These are phyloP conservation scores for Balakata baccata DNA, from an alignment of 345 rosid genomes.

Conservation along the genomic window DNA sequence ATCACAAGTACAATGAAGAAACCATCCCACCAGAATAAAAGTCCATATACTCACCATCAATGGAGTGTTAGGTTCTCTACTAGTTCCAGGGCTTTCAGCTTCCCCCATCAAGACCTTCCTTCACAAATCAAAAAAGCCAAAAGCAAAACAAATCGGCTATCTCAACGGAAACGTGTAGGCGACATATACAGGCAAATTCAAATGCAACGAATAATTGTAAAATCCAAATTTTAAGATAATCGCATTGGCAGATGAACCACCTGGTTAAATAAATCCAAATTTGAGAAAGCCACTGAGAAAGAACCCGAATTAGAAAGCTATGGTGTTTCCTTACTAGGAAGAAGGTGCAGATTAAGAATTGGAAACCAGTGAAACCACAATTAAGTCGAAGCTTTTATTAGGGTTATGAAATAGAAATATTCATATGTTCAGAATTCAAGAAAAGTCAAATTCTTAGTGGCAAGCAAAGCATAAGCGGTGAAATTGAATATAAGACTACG, in stretches of 20 bases:
- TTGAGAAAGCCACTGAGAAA: background rate
- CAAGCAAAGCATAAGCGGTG: conserved; percentile 4
- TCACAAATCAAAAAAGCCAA: background rate
- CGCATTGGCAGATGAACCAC: background rate
- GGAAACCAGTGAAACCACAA: background rate
- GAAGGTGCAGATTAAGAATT: background rate
- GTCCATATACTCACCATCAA: conserved; percentile 10
- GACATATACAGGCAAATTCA: background rate
- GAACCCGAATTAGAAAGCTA: background rate
- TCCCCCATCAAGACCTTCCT: conserved; percentile 35
- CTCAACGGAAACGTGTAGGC: background rate
- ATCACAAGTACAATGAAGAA: background rate
- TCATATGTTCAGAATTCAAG: background rate
- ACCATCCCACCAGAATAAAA: background rate
- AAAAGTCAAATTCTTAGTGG: no score
- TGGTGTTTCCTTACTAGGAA: background rate
- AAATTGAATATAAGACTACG: background rate
- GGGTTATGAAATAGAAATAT: background rate
- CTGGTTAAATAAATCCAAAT: background rate
- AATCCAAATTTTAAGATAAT: background rate
- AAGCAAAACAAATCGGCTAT: background rate
- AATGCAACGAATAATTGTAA: background rate
- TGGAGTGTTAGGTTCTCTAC: conserved; percentile 29
- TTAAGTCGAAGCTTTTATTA: background rate
- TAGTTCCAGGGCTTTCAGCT: conserved; percentile 33